phyloP scores from a whole-genome alignment of 2,329 filamentous ascomycete genomes.

The Colletotrichum sp. region DNA sequence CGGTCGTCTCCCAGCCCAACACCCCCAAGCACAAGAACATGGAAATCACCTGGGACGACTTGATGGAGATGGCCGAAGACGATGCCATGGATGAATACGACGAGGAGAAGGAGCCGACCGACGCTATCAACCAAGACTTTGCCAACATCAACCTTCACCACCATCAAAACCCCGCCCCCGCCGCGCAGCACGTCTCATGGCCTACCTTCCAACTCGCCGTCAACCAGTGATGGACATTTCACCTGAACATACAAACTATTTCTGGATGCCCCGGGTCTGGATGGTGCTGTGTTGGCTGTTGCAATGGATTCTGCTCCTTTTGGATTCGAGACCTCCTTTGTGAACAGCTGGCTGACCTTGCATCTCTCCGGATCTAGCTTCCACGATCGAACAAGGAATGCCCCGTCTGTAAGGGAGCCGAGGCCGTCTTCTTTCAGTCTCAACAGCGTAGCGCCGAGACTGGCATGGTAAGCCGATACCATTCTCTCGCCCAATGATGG shows the following conservation, averaged over 20 bases:
- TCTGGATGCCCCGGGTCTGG: background rate
- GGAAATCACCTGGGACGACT: conserved; percentile 16
- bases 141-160: background rate
- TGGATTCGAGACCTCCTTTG: conserved; percentile 20
- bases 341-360: conserved; percentile 46
- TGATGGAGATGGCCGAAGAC: conserved; percentile 28
- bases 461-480: conserved; percentile 79
- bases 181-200: conserved; percentile 5
- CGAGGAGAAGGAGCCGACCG: conserved; percentile 33
- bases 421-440: conserved; percentile 98
- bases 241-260: background rate
- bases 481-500: background rate
- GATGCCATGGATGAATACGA: conserved; percentile 43
- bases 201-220: conserved; percentile 15
- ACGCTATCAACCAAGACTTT: conserved; percentile 4
- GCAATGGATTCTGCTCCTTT: conserved; percentile 23
- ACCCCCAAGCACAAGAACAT: background rate
- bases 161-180: background rate
- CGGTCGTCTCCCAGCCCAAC: background rate
- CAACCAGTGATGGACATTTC: background rate
- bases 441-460: conserved; percentile 97
- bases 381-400: conserved; percentile 88
- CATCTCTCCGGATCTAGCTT: conserved; percentile 67
- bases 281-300: conserved; percentile 9
- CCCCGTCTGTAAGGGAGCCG: conserved; percentile 82